Conservation (phyloP, 768 basidiomycete species). For the Lactarius sanguifluus region DNA sequence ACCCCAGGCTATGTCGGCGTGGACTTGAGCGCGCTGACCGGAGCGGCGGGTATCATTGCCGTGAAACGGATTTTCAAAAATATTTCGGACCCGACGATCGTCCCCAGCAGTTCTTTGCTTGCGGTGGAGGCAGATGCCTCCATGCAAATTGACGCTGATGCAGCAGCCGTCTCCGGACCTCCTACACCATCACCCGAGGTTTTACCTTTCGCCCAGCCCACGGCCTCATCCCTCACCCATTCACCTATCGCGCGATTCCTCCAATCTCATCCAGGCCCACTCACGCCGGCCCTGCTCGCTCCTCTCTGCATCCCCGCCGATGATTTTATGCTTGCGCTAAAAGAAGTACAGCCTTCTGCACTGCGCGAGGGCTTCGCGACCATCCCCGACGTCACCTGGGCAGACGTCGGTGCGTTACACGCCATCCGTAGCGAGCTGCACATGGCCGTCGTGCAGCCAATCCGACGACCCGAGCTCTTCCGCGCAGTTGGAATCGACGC, state of each 20-base stretch:
- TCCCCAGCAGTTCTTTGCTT: constrained; percentile 41
- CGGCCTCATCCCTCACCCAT: constrained; percentile 40
- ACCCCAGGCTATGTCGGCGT: constrained; percentile 64
- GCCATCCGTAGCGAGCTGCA: constrained; percentile 85
- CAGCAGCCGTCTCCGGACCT: constrained; percentile 1
- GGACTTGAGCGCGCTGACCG: constrained; percentile 85
- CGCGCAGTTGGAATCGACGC: too few species aligned
- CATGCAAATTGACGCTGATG: constrained; percentile 42
- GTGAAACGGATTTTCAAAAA: constrained; percentile 92
- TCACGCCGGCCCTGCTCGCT: constrained; percentile 74
- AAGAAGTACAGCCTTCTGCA: constrained; percentile 91
- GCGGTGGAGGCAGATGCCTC: constrained; percentile 8
- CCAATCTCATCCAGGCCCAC: constrained; percentile 76
- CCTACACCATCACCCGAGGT: constrained; percentile 18
- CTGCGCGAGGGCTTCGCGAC: constrained; percentile 98
- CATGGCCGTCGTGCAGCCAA: constrained; percentile 97
- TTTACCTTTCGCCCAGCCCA: constrained; percentile 38
- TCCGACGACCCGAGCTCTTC: constrained; percentile 86
- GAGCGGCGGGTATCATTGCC: constrained; percentile 92
- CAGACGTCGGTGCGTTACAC: constrained; percentile 91
- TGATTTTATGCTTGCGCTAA: constrained; percentile 83
- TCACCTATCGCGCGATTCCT: constrained; percentile 88
- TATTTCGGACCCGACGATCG: constrained; percentile 58
- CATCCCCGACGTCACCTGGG: constrained; percentile 93
- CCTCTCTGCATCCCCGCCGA: constrained; percentile 76